These are phyloP conservation scores for Trichoderma gamsii DNA, from an alignment of 495 filamentous ascomycete genomes.

Conservation along the genomic window DNA sequence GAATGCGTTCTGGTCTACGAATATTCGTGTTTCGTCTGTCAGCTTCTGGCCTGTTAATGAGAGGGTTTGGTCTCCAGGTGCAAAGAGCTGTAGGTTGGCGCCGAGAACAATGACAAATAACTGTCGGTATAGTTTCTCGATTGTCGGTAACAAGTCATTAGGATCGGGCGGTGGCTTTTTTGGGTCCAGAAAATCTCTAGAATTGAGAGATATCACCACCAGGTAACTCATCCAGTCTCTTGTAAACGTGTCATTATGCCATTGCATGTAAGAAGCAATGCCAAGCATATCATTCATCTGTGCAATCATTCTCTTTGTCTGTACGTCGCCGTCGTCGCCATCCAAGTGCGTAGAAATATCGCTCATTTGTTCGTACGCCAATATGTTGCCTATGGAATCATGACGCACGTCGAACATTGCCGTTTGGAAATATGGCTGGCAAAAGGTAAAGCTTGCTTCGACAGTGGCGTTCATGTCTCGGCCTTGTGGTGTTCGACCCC, in stretches of 20 bases:
- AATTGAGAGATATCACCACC: slow-evolving; percentile 21
- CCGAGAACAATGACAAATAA: slow-evolving; percentile 34
- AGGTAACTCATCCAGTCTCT: slow-evolving; percentile 34
- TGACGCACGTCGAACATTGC: slow-evolving; percentile 33
- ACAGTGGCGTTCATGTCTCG: background rate
- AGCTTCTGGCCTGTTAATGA: background rate
- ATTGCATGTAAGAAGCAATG: slow-evolving; percentile 11
- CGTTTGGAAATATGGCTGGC: slow-evolving; percentile 25
- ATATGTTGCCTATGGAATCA: slow-evolving; percentile 24
- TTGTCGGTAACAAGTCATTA: slow-evolving; percentile 17
- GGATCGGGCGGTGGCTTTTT: slow-evolving; percentile 22
- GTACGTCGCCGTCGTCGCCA: background rate
- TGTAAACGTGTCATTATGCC: slow-evolving; percentile 35
- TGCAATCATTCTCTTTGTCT: background rate
- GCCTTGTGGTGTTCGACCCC: slow-evolving; percentile 18
- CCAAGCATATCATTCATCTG: background rate
- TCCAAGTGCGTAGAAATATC: slow-evolving; percentile 1
- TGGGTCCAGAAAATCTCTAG: slow-evolving; percentile 28
- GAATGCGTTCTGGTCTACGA: slow-evolving; percentile 32
- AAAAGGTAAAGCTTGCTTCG: slow-evolving; percentile 27
- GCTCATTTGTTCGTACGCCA: slow-evolving; percentile 6
- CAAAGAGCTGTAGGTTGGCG: slow-evolving; percentile 28
- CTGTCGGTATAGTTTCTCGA: slow-evolving; percentile 25
- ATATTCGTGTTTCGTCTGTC: slow-evolving; percentile 28
- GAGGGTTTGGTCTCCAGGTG: background rate